Base-by-base conservation (phyloP, 495 filamentous ascomycete species). In the Penicillium longicatenatum region DNA sequence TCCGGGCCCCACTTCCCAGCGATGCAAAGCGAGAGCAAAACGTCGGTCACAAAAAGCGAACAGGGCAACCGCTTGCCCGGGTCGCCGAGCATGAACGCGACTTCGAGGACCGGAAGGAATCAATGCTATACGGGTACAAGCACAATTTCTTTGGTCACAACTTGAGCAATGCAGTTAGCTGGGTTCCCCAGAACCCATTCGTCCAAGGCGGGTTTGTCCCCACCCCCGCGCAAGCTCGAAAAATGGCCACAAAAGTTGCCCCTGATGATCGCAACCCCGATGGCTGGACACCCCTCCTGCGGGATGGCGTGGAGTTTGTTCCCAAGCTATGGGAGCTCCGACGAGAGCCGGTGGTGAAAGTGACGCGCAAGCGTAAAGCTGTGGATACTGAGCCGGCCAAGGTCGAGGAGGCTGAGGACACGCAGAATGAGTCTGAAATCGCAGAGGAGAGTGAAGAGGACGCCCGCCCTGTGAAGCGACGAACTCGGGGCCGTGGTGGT, bases 341-440 rank as follows among this genome's bases (percentile, higher is more conserved):
- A 55, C 57, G 65, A 59, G 67, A 87, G 71, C 62, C 82, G 66
- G 63, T 83, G 76, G 59, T 83, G 75, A 60, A 86, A 67, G 46
- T 68, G 19, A 78, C 70, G 4, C 73, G 75, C 55, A 79, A 78
- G 57, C 77, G 77, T 58, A 78, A 75, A 60, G 74, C 75, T 2
- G 70, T 70, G 24, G 74, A 78, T 60, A 47, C 75, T 30, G 75
- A 77, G 54, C 62, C 71, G 17, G 60, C 51, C 35, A 68, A 60
- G 58, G 53, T 62, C 33, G 72, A 75, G 16, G 37, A 39, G 16
- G 61, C 70, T 4, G 71, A 75, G 46, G 70, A 70, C 12, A 64
- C 63, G 0, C 62, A 61, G 11, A 52, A 61, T 21, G 69, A 70
- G 17, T 64, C 66, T 45, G 50, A 52, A 6, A n/a, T 17, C 1